phyloP scores from a whole-genome alignment of 352 stramenopile genomes.

The Phytophthora palmivora region DNA sequence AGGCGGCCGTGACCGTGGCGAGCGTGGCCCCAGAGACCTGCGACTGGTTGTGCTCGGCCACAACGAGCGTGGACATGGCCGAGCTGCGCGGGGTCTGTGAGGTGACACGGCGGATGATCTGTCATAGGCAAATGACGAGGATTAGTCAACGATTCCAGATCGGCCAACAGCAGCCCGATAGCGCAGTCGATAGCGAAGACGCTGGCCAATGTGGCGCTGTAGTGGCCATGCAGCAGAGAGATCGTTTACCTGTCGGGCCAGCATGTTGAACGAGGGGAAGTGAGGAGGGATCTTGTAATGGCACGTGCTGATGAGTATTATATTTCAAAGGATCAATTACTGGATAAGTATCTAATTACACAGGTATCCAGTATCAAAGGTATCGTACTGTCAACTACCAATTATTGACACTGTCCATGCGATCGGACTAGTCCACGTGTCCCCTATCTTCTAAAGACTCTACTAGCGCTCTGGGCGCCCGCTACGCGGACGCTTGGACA shows the following conservation, averaged over 20 bases:
- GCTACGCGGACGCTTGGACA: too few species aligned
- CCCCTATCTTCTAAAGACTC: too few species aligned
- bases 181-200: constrained; percentile 8
- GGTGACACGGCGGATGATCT: constrained; percentile 63
- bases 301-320: too few species aligned
- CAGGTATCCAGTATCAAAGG: too few species aligned
- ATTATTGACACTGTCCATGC: too few species aligned
- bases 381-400: too few species aligned
- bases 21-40: constrained; percentile 80
- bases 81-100: constrained; percentile 35
- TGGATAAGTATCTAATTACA: too few species aligned
- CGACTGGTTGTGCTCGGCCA: constrained; percentile 88
- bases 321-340: too few species aligned
- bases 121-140: neutral
- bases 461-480: too few species aligned
- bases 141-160: neutral
- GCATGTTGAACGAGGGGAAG: constrained; percentile 28
- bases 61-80: constrained; percentile 83
- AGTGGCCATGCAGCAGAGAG: too few species aligned
- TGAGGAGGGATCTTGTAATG: constrained; percentile 35
- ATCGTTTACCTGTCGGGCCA: constrained; percentile 42
- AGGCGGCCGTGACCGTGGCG: constrained; percentile 86
- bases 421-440: too few species aligned
- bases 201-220: neutral
- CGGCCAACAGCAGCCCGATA: neutral